phyloP scores from a whole-genome alignment of 305 asterid genomes.

The Plantago rigida region DNA sequence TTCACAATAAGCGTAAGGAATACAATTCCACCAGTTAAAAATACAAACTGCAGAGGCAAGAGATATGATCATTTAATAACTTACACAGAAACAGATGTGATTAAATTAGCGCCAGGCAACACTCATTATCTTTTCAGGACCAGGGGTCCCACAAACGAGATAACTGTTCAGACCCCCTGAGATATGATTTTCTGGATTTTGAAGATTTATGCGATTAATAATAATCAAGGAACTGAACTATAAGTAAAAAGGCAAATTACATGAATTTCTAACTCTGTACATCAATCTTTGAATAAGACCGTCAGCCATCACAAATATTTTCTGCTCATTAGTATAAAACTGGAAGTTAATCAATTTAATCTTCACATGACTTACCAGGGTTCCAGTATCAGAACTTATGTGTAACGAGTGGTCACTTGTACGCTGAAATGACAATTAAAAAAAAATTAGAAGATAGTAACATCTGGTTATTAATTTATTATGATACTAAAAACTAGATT shows the following conservation, averaged over 20 bases:
- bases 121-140: not conserved
- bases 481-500: conserved; percentile 20
- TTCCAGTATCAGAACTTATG: conserved; percentile 77
- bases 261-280: not conserved
- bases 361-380: conserved; percentile 53
- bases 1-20: conserved; percentile 88
- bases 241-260: not conserved
- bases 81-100: conserved; percentile 11
- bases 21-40: conserved; percentile 93
- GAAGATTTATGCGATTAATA: not conserved
- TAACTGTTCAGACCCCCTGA: not conserved
- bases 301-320: conserved; percentile 1
- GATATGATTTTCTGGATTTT: not conserved
- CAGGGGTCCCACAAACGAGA: not conserved
- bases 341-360: conserved; percentile 13
- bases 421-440: conserved; percentile 50
- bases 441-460: conserved; percentile 19
- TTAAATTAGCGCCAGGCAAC: not conserved
- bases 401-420: conserved; percentile 52
- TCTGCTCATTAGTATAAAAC: conserved; percentile 4
- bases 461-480: conserved; percentile 14
- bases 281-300: not conserved
- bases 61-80: conserved; percentile 16
- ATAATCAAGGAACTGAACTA: not conserved
- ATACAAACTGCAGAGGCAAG: conserved; percentile 74